Conservation (phyloP, 1,284 basidiomycete genomes). For the Pascua guehoae region DNA sequence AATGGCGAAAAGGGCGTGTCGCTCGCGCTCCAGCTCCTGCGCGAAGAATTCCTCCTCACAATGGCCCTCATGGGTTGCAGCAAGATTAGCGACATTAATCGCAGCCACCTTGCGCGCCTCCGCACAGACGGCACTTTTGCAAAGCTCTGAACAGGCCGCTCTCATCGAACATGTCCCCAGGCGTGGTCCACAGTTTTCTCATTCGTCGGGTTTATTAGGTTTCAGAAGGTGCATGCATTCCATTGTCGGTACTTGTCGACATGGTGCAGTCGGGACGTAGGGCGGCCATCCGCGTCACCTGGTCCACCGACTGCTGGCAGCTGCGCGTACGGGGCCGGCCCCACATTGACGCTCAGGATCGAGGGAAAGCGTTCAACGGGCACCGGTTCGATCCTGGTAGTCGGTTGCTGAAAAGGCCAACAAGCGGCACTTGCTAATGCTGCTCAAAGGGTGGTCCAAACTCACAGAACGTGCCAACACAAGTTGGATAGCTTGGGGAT, state of each 20-base stretch:
- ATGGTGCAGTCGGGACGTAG: background rate
- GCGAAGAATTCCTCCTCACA: constrained; percentile 22
- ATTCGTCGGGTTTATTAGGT: background rate
- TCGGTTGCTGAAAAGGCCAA: too few species aligned
- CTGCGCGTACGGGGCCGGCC: too few species aligned
- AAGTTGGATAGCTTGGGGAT: too few species aligned
- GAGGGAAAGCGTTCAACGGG: too few species aligned
- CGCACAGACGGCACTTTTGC: constrained; percentile 12
- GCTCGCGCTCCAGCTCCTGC: constrained; percentile 17
- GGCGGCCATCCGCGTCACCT: too few species aligned
- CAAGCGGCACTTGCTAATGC: too few species aligned
- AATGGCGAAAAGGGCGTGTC: constrained; percentile 19
- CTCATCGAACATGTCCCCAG: background rate
- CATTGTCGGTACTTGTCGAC: background rate
- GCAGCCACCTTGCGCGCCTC: constrained; percentile 16
- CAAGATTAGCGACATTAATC: constrained; percentile 17
- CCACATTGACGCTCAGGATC: too few species aligned
- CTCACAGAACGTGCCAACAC: too few species aligned
- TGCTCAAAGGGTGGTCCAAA: too few species aligned
- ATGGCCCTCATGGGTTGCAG: constrained; percentile 23
- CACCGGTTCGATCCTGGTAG: too few species aligned
- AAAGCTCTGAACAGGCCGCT: background rate
- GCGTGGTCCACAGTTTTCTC: too few species aligned
- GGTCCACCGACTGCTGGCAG: too few species aligned
- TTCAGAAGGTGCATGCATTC: background rate